Evolutionary conservation across 208 protist genomes (phyloP).

Genomic region (Acanthamoeba castellanii): DNA sequence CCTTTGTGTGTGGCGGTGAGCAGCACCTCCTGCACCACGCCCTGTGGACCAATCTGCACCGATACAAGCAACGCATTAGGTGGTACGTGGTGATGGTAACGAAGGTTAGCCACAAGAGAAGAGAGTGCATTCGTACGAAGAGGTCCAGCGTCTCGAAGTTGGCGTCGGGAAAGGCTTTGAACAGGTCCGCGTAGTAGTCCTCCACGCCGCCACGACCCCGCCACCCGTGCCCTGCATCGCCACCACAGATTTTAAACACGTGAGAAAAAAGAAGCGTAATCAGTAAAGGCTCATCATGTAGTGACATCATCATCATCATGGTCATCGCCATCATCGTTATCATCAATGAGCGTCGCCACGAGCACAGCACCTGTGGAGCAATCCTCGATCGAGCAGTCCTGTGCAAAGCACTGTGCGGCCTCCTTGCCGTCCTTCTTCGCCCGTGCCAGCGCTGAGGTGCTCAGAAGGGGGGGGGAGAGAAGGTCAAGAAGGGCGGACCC

Average conservation of each 20-base stretch:
- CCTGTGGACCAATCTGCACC: not conserved
- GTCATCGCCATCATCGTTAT: not conserved
- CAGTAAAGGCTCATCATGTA: too few relatives aligned
- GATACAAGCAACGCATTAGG: not conserved
- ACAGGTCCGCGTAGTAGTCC: slow-evolving; percentile 23
- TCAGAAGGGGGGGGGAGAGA: not conserved
- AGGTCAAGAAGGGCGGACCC: not conserved
- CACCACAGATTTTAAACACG: too few relatives aligned
- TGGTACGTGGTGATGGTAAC: not conserved
- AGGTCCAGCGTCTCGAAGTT: slow-evolving; percentile 39
- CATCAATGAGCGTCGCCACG: not conserved
- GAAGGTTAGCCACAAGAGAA: not conserved
- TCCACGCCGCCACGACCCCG: not conserved
- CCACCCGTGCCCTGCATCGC: not conserved
- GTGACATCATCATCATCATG: too few relatives aligned
- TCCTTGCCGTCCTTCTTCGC: slow-evolving; percentile 25
- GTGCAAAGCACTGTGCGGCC: slow-evolving; percentile 1
- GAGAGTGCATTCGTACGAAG: not conserved
- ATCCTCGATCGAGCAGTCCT: slow-evolving; percentile 26
- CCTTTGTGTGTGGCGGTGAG: slow-evolving; percentile 16
- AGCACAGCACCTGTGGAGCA: slow-evolving; percentile 13
- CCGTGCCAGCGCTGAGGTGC: not conserved
- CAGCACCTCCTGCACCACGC: slow-evolving; percentile 17
- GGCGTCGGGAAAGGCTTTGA: not conserved
- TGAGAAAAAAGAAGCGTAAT: not conserved